These are phyloP conservation scores for Spinellus fusiger DNA, from an alignment of 192 early-diverging fungal genomes.

Conservation along the genomic window DNA sequence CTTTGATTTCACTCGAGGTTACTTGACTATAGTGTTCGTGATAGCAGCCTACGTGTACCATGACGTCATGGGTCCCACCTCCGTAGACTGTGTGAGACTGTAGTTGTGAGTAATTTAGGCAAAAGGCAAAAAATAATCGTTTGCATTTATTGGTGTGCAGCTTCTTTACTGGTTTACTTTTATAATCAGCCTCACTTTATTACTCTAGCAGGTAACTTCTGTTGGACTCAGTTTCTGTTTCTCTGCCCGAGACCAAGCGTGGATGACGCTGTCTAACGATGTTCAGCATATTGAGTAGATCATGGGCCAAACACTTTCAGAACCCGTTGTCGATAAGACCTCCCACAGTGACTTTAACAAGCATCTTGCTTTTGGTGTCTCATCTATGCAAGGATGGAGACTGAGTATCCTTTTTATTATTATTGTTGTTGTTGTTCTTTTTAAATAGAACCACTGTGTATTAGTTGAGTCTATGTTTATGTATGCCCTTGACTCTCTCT, in stretches of 20 bases:
- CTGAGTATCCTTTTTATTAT: conserved; percentile 52
- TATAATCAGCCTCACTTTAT: not conserved
- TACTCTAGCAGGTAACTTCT: not conserved
- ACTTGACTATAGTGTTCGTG: too few relatives aligned
- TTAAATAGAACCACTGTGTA: too few relatives aligned
- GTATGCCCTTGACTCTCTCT: conserved; percentile 15
- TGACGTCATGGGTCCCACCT: not conserved
- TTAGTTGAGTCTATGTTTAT: not conserved
- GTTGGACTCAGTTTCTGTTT: not conserved
- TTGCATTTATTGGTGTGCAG: not conserved
- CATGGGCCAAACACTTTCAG: conserved; percentile 97
- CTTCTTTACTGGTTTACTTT: not conserved
- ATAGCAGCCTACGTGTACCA: not conserved
- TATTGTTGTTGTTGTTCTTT: not conserved
- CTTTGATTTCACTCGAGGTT: too few relatives aligned
- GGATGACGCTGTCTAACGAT: not conserved
- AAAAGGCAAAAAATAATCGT: not conserved
- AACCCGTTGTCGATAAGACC: conserved; percentile 89
- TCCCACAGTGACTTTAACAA: conserved; percentile 66
- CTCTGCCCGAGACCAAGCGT: not conserved
- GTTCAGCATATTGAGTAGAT: conserved; percentile 5
- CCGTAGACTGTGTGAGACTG: not conserved
- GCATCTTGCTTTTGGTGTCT: conserved; percentile 77
- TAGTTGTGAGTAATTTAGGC: not conserved
- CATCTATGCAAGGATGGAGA: conserved; percentile 98